These are phyloP conservation scores for Blastobotrys americana DNA, from an alignment of 805 yeast species.

Conservation along the genomic window DNA sequence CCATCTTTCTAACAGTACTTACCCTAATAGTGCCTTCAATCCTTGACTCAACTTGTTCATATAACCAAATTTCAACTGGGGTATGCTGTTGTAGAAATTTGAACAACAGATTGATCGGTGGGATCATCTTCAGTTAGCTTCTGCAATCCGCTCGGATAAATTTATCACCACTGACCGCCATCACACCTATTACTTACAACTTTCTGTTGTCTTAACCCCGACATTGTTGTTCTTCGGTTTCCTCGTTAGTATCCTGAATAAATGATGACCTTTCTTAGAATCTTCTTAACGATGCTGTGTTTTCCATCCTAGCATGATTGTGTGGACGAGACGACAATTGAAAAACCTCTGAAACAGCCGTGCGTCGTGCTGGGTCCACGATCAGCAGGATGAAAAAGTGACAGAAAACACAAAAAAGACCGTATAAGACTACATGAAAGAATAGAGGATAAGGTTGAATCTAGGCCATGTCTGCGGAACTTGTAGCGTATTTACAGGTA, in stretches of 20 bases:
- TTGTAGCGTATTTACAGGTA: slow-evolving; percentile 36
- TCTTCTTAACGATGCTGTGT: too few relatives aligned
- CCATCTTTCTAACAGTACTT: too few relatives aligned
- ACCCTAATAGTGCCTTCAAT: slow-evolving; percentile 70
- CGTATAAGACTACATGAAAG: not conserved
- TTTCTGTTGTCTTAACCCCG: slow-evolving; percentile 38
- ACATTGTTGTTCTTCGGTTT: too few relatives aligned
- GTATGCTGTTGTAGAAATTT: slow-evolving; percentile 77
- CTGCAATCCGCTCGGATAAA: slow-evolving; percentile 7
- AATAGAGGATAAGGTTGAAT: too few relatives aligned
- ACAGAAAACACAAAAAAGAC: not conserved
- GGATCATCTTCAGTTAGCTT: slow-evolving; percentile 46
- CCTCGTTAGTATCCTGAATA: too few relatives aligned
- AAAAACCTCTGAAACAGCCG: slow-evolving; percentile 1
- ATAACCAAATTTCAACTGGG: slow-evolving; percentile 79
- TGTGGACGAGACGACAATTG: not conserved
- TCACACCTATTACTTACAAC: slow-evolving; percentile 29
- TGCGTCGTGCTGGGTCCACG: not conserved
- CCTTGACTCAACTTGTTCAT: slow-evolving; percentile 70
- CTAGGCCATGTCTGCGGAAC: slow-evolving; percentile 10
- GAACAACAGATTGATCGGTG: slow-evolving; percentile 89
- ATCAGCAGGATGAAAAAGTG: not conserved
- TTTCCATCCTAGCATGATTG: too few relatives aligned
- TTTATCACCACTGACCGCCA: too few relatives aligned
- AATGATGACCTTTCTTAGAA: too few relatives aligned